Base-by-base conservation (phyloP, 2,329 filamentous ascomycete genomes). In the Penicillium sp. region DNA sequence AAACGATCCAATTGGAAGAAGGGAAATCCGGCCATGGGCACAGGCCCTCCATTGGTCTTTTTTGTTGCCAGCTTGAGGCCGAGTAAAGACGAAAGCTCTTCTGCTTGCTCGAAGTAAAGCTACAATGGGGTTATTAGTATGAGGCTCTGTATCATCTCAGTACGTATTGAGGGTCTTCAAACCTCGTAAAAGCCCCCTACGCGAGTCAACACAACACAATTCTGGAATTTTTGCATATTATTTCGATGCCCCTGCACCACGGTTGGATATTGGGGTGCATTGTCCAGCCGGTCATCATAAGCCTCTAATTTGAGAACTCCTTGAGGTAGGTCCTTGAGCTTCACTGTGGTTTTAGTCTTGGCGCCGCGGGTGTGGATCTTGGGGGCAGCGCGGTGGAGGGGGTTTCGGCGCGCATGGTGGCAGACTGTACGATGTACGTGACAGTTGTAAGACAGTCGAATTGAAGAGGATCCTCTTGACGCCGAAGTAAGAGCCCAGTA, bases 151-250 rank as follows among this genome's bases (percentile, higher is more conserved):
- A 27, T 13, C 31, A 18, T 31, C 13, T 36, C n/a, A 8, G 22
- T 34, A 36, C 16, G 9, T 29, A 21, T 24, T 9, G 29, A 13
- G 16, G 9, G 22, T 29, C 21, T 39, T 47, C 67, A 43, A 73
- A 81, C 81, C 75, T 99, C 94, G 75, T 97, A 99, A 75, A 99
- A 99, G 56, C 92, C 88, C 52, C 94, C 94, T 27, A 99, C 92
- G 53, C 93, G 86, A 4, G 94, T 99, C 56, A 99, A 77, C 7
- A 99, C 74, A 38, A 99, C 89, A 74, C 93, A 97, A 66, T 95
- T 91, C 66, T 87, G 85, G 75, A 96, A 97, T 67, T 89, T 92
- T 63, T 86, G 83, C 88, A 97, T 96, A 75, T 96, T 95, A 62
- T 87, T 90, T 53, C 86, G 85, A 27, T 91, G 93, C 71, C 96